phyloP scores from a whole-genome alignment of 306 rosid species.

The Macrotyloma uniflorum region DNA sequence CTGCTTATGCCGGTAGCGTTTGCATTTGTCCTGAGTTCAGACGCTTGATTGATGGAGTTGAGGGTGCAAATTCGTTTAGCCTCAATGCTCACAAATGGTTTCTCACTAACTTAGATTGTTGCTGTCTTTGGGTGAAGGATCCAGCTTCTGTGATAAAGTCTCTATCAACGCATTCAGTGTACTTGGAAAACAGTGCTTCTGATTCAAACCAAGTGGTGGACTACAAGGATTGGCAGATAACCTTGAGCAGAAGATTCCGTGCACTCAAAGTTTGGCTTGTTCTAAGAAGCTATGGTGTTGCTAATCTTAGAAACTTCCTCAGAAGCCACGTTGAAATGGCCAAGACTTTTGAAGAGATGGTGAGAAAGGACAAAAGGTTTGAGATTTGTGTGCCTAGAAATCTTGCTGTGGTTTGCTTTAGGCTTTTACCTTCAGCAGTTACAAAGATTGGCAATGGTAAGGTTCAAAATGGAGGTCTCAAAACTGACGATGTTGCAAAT shows the following conservation, averaged over 20 bases:
- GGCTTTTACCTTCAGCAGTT: constrained; percentile 37
- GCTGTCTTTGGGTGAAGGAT: constrained; percentile 66
- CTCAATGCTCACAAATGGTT: constrained; percentile 76
- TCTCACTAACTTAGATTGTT: constrained; percentile 52
- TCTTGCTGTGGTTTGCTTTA: constrained; percentile 54
- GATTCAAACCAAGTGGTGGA: constrained; percentile 59
- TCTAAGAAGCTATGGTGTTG: constrained; percentile 58
- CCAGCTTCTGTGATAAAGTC: constrained; percentile 40
- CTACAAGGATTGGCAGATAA: constrained; percentile 67
- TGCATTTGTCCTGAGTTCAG: constrained; percentile 71
- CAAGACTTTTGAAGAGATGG: constrained; percentile 50
- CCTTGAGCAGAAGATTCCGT: constrained; percentile 59
- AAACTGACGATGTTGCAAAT: constrained; percentile 25
- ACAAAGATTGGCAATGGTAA: neutral
- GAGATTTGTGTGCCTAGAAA: constrained; percentile 55
- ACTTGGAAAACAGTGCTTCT: constrained; percentile 53
- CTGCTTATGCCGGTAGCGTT: constrained; percentile 70
- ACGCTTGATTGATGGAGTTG: constrained; percentile 54
- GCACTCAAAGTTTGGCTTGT: constrained; percentile 62
- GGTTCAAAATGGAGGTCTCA: neutral
- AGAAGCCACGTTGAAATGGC: constrained; percentile 61
- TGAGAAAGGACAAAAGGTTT: constrained; percentile 50
- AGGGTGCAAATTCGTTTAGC: constrained; percentile 55
- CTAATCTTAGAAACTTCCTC: constrained; percentile 48
- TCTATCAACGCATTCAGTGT: constrained; percentile 49